Percentiles rank a stretch among this genome's conserved stretches.
Evolutionary conservation across 2,329 filamentous ascomycete species (phyloP).

Genomic region (Diaporthe capsici): DNA sequence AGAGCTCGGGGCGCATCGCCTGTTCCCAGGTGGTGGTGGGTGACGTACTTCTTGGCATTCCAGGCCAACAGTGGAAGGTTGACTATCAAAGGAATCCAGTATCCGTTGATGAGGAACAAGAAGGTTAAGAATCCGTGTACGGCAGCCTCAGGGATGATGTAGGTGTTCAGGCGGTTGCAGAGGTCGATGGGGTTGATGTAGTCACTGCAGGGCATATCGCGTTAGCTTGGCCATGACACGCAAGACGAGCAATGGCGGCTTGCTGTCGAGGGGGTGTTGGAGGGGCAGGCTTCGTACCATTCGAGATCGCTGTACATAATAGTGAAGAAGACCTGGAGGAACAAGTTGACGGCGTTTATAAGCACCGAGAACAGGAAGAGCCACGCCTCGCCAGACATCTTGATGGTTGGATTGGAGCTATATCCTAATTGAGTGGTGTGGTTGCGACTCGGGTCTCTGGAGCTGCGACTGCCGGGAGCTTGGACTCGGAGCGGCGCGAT

Average conservation of each 20-base stretch:
- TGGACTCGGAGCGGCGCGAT: constrained; percentile 30
- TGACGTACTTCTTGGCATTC: constrained; percentile 96
- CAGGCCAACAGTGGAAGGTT: constrained; percentile 93
- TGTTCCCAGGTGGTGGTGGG: neutral
- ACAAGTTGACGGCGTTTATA: constrained; percentile 99
- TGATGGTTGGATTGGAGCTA: constrained; percentile 47
- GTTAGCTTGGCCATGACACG: constrained; percentile 21
- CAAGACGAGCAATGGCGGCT: neutral
- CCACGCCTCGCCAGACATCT: constrained; percentile 98
- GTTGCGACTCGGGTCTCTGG: constrained; percentile 22
- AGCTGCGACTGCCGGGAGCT: constrained; percentile 23
- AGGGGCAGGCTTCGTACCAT: constrained; percentile 75
- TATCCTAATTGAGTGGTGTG: constrained; percentile 11
- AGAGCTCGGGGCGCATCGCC: neutral
- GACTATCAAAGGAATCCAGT: constrained; percentile 93
- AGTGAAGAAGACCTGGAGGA: constrained; percentile 99
- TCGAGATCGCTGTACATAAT: constrained; percentile 99
- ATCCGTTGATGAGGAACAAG: constrained; percentile 97
- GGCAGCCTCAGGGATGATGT: constrained; percentile 98
- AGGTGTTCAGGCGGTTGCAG: constrained; percentile 99
- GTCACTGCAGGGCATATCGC: constrained; percentile 72
- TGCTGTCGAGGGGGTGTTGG: neutral
- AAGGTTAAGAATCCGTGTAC: constrained; percentile 97
- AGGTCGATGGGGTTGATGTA: constrained; percentile 99
- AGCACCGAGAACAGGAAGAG: constrained; percentile 97